phyloP scores from a whole-genome alignment of 2,329 filamentous ascomycete genomes.

The Akanthomyces lecanii region DNA sequence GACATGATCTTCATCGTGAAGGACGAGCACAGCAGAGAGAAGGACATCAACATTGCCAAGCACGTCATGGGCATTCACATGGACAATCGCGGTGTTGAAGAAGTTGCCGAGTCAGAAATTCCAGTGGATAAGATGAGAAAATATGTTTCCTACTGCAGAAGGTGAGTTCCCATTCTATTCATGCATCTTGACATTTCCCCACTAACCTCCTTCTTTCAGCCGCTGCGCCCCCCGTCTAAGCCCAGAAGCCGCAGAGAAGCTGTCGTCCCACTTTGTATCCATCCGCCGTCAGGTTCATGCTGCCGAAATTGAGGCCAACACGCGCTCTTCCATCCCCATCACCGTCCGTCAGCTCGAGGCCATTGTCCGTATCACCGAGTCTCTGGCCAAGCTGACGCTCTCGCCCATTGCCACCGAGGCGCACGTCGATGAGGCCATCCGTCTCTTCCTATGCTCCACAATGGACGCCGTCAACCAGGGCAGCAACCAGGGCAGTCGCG shows the following conservation, averaged over 20 bases:
- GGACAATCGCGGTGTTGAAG: slow-evolving; percentile 78
- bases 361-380: slow-evolving; percentile 94
- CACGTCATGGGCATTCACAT: slow-evolving; percentile 98
- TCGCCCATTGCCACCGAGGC: slow-evolving; percentile 81
- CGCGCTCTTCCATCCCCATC: slow-evolving; percentile 91
- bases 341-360: slow-evolving; percentile 96
- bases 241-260: slow-evolving; percentile 86
- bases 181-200: neutral
- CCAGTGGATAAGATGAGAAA: slow-evolving; percentile 95
- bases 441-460: slow-evolving; percentile 90
- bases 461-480: slow-evolving; percentile 98
- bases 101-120: slow-evolving; percentile 81
- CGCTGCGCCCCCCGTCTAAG: slow-evolving; percentile 90
- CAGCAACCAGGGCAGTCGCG: slow-evolving; percentile 74
- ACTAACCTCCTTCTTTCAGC: slow-evolving; percentile 42
- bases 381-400: slow-evolving; percentile 84
- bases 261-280: slow-evolving; percentile 94
- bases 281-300: slow-evolving; percentile 93
- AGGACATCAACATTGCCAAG: slow-evolving; percentile 89
- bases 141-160: slow-evolving; percentile 95
- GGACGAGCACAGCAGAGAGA: slow-evolving; percentile 84
- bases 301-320: slow-evolving; percentile 83
- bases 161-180: slow-evolving; percentile 53
- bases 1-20: slow-evolving; percentile 99
- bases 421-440: slow-evolving; percentile 96